Conservation (phyloP, 305 asterid genomes). For the Fraxinus dipetala region DNA sequence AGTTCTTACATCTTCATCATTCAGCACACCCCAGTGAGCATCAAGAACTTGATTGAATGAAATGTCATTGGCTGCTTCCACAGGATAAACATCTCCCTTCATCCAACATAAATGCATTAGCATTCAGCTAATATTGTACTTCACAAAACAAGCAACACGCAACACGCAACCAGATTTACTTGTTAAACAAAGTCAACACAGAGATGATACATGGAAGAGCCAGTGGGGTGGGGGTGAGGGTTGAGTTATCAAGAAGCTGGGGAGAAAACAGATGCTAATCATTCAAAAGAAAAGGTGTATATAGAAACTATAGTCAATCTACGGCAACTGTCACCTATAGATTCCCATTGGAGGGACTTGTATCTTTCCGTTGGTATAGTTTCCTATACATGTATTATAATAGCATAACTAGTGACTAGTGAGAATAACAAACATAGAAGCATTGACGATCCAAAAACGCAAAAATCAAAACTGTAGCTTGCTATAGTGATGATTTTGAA, state of each 20-base stretch:
- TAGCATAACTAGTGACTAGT: not conserved
- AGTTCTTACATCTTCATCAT: conserved; percentile 78
- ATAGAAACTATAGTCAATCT: not conserved
- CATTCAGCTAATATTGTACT: conserved; percentile 5
- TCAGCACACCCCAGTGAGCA: conserved; percentile 98
- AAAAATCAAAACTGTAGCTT: not conserved
- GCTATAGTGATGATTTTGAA: not conserved
- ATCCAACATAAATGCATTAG: conserved; percentile 30
- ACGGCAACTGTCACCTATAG: not conserved
- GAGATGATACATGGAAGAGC: not conserved
- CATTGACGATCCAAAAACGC: not conserved
- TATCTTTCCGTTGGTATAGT: not conserved
- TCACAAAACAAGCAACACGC: not conserved
- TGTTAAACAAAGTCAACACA: not conserved
- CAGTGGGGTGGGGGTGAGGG: not conserved
- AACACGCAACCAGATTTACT: not conserved
- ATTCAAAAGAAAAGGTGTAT: not conserved
- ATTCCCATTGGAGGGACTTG: not conserved
- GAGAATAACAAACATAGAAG: not conserved
- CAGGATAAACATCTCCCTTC: conserved; percentile 98
- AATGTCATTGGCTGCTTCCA: conserved; percentile 56
- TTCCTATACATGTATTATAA: not conserved
- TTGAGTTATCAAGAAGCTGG: not conserved
- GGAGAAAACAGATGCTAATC: not conserved
- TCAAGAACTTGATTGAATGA: conserved; percentile 77